Conservation (phyloP, 805 yeast species). For the Isabelozyma rhagii region DNA sequence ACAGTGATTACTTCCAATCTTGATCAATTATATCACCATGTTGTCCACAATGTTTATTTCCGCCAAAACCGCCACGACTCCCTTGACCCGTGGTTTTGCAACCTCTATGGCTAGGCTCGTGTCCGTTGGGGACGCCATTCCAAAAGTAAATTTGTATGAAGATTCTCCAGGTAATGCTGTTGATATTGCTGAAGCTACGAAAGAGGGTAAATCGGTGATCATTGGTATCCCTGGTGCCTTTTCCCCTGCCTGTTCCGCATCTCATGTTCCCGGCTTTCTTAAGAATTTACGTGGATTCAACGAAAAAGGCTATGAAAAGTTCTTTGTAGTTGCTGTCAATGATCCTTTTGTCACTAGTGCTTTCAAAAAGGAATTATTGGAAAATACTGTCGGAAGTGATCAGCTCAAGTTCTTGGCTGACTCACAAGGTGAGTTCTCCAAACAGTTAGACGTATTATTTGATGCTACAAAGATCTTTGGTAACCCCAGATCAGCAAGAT, state of each 20-base stretch:
- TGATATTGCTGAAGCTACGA: constrained; percentile 48
- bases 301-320: constrained; percentile 60
- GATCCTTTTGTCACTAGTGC: constrained; percentile 84
- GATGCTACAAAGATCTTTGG: constrained; percentile 81
- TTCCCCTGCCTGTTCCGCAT: constrained; percentile 73
- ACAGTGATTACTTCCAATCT: neutral
- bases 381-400: constrained; percentile 14
- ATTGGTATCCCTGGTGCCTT: constrained; percentile 61
- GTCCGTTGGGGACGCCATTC: constrained; percentile 59
- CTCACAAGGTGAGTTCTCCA: constrained; percentile 70
- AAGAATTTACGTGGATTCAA: constrained; percentile 48
- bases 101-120: constrained; percentile 23
- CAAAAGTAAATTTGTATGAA: constrained; percentile 53
- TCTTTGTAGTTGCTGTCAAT: constrained; percentile 75
- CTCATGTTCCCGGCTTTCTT: constrained; percentile 74
- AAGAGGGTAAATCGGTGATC: constrained; percentile 31
- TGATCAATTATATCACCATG: neutral
- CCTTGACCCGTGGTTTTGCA: constrained; percentile 14
- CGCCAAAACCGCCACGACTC: neutral
- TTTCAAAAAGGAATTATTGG: constrained; percentile 54
- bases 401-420: constrained; percentile 69
- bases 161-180: constrained; percentile 64
- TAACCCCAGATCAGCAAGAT: constrained; percentile 69
- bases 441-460: constrained; percentile 60
- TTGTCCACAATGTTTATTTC: neutral